A percentile compares a stretch with the other conserved stretches of the same genome.
Conservation (phyloP, 805 yeast genomes). For the Schwanniomyces polymorphus region DNA sequence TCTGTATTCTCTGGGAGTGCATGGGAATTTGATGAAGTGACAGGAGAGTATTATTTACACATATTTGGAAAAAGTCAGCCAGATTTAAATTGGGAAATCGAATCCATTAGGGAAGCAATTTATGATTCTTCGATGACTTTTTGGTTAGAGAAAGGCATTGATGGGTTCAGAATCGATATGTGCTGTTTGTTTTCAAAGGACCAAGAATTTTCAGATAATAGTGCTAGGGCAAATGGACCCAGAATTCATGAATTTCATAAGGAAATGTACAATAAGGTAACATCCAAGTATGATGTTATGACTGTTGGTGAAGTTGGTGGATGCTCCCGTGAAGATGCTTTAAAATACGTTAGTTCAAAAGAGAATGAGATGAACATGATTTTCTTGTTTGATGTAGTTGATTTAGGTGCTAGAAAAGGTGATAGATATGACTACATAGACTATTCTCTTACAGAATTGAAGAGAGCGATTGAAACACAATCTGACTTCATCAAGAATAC, state of each 20-base stretch:
- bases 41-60: slow-evolving; percentile 55
- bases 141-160: slow-evolving; percentile 58
- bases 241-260: slow-evolving; percentile 58
- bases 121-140: slow-evolving; percentile 48
- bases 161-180: slow-evolving; percentile 60
- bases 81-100: slow-evolving; percentile 62
- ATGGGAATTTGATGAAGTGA: slow-evolving; percentile 55
- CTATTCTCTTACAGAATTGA: slow-evolving; percentile 38
- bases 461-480: slow-evolving; percentile 35
- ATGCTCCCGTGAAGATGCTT: slow-evolving; percentile 39
- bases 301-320: slow-evolving; percentile 61
- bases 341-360: slow-evolving; percentile 42
- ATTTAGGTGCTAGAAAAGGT: slow-evolving; percentile 27
- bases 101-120: slow-evolving; percentile 33
- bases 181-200: slow-evolving; percentile 54
- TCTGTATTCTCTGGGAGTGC: slow-evolving; percentile 55
- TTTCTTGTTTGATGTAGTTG: too few species aligned
- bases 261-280: slow-evolving; percentile 46
- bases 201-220: slow-evolving; percentile 44
- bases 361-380: slow-evolving; percentile 38
- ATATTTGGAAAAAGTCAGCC: slow-evolving; percentile 57
- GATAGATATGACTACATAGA: slow-evolving; percentile 37
- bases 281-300: slow-evolving; percentile 49
- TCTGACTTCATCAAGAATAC: slow-evolving; percentile 43
- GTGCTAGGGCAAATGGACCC: slow-evolving; percentile 58